Evolutionary conservation across 129 eudicot species (phyloP), one percentile per base, ranked within the genome.

Genomic region (Tagetes erecta): DNA sequence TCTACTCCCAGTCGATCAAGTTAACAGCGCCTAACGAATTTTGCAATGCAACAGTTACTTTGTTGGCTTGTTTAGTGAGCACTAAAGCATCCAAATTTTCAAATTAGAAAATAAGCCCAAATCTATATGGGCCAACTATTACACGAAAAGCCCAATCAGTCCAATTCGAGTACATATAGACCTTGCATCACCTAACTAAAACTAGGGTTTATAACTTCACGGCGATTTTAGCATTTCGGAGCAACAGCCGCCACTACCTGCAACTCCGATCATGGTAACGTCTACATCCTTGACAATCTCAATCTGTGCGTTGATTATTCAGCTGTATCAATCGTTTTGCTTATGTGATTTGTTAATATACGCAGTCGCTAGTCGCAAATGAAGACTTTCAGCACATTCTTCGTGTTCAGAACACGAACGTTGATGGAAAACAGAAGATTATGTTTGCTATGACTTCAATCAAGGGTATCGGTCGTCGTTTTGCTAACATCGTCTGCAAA

Each of bases 311-410:
- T 33, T 4, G 39, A 8, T 10, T 39, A 14, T 52, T 52, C 66
- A 42, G 5, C 2, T 42, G 3, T 52, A 27, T 27, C 20, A 41
- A 8, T 13, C 13, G 4, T 57, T 27, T 39, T 41, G 58, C 5
- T 77, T 12, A 44, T 68, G 3, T 51, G 10, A 37, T 56, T 0
- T 44, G 8, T 0, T 38, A 11, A 49, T 0, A 42, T 42, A 1
- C 50, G 76, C 67, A 87, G 92, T 82, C 92, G 71, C 68, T 87
- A 50, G 92, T 87, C 6, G 92, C 92, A 46, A 80, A 80, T 30
- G 92, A 87, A 38, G 89, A 87, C 8, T 87, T 87, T n/a, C 92
- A 87, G 71, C 92, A 87, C 82, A 87, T 87, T 84, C 89, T 87
- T 51, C 92, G 92, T 87, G 79, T 87, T 2, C 86, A 84, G 76